Base-by-base conservation (phyloP, 2,329 filamentous ascomycete species). In the Xylariaceae sp. region DNA sequence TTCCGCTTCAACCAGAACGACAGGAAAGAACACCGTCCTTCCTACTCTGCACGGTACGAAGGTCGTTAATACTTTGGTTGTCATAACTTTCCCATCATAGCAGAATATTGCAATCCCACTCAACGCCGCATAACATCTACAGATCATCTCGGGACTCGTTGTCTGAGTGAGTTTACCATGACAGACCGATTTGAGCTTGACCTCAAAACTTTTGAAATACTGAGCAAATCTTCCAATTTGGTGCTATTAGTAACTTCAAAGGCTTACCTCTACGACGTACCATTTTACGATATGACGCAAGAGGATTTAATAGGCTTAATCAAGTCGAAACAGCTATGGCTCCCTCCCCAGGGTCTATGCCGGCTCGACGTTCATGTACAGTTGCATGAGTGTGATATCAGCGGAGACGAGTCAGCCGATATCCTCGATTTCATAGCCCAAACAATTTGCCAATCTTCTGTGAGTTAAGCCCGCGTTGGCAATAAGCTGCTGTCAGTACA, bases 331-430 rank as follows among this genome's bases (percentile, higher is more conserved):
- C 51, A 63, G 20, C 9, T 68, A 15, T 68, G 66, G 66, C 49
- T 68, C 11, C 47, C 65, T 24, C 66, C 64, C 3, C 53, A 62
- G n/a, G 64, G 66, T 9, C 27, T 59, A 29, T 65, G 64, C 20
- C 65, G 59, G 43, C 55, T 67, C 21, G 64, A 68, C 21, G 50
- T 67, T 35, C 52, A 44, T 40, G 42, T 67, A 11, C 40, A 57
- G 15, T 42, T 58, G 16, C 42, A 48, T 16, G 50, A 54, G 24
- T 40, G 51, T 11, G 47, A 53, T 23, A 48, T 53, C 16, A 3
- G 9, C 18, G 9, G 11, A 13, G 26, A 51, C n/a, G 55, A 55
- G n/a, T 41, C 37, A 16, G 21, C 37, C 24, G 47, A 37, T 3
- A 64, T 67, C 29, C 36, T 69, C 8, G 59, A 68, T 2, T 48